phyloP scores from a whole-genome alignment of 75 land plant species.

The Isoetes taiwanensis region DNA sequence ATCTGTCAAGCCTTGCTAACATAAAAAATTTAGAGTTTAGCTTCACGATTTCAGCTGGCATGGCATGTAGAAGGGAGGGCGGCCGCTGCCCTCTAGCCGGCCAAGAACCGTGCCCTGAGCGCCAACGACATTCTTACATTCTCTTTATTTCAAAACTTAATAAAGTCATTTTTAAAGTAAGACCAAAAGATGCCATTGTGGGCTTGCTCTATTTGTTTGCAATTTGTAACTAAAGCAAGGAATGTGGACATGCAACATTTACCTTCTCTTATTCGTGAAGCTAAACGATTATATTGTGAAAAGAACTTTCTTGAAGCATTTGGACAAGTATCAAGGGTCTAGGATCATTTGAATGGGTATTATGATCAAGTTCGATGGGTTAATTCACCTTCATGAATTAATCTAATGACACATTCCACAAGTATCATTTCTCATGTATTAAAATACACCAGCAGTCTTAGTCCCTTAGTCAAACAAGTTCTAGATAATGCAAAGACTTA shows the following conservation, averaged over 20 bases:
- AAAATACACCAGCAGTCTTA: no score
- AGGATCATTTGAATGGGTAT: slow-evolving; percentile 26
- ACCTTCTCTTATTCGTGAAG: slow-evolving; percentile 39
- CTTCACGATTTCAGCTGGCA: no score
- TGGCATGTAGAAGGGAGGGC: no score
- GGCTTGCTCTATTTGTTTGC: neutral
- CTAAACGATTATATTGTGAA: slow-evolving; percentile 51
- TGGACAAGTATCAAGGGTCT: slow-evolving; percentile 40
- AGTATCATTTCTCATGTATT: slow-evolving; percentile 77
- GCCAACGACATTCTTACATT: no score
- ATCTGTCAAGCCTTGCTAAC: no score
- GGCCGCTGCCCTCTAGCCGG: no score
- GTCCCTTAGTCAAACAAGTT: no score
- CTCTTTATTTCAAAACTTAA: no score
- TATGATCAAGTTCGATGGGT: slow-evolving; percentile 57
- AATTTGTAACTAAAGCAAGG: no score
- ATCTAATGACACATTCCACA: slow-evolving; percentile 67
- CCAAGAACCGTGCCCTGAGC: no score
- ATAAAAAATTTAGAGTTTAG: no score
- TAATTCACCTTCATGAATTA: slow-evolving; percentile 65
- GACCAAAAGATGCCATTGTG: neutral
- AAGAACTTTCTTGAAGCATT: slow-evolving; percentile 19
- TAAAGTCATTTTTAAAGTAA: slow-evolving; percentile 40
- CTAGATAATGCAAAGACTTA: no score
- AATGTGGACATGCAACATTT: slow-evolving; percentile 55